phyloP scores from a whole-genome alignment of 2,329 filamentous ascomycete genomes.

The Cladosporium austrohemisphaericum region DNA sequence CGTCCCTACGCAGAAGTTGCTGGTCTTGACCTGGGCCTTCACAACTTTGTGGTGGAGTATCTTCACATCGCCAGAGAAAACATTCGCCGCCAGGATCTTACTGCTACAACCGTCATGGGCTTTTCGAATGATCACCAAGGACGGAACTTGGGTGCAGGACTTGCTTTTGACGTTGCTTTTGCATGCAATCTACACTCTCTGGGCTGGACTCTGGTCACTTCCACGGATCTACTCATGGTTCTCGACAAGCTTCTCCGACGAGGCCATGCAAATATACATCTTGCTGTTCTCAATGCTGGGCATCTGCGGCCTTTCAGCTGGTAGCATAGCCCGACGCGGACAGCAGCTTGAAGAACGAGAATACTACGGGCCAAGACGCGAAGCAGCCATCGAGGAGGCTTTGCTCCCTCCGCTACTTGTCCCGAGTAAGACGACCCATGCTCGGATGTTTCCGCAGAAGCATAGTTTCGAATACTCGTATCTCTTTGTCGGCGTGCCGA shows the following conservation, averaged over 20 bases:
- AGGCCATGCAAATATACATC: conserved; percentile 23
- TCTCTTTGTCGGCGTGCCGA: conserved; percentile 63
- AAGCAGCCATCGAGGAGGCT: conserved; percentile 28
- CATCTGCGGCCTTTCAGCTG: conserved; percentile 28
- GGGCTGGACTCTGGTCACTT: conserved; percentile 25
- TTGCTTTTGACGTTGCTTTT: conserved; percentile 23
- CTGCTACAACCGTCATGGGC: conserved; percentile 32
- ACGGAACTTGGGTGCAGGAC: conserved; percentile 28
- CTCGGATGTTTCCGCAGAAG: conserved; percentile 62
- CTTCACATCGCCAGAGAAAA: conserved; percentile 29
- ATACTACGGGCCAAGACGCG: conserved; percentile 7
- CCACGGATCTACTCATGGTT: conserved; percentile 9
- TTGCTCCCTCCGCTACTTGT: conserved; percentile 53
- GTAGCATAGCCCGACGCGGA: conserved; percentile 29
- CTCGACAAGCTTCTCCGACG: conserved; percentile 18
- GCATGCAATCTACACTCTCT: conserved; percentile 25
- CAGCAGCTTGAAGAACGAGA: conserved; percentile 21
- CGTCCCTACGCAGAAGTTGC: conserved; percentile 7
- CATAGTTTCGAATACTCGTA: conserved; percentile 70
- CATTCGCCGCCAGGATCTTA: conserved; percentile 28
- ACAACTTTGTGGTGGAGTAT: conserved; percentile 30
- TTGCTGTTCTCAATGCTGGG: conserved; percentile 28
- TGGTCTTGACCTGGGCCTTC: conserved; percentile 23
- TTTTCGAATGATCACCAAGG: conserved; percentile 21
- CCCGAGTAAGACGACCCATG: conserved; percentile 62